Percentiles rank a stretch among this genome's conserved stretches.
Evolutionary conservation across 75 land plant genomes (phyloP).

Genomic region (Picea sitchensis): DNA sequence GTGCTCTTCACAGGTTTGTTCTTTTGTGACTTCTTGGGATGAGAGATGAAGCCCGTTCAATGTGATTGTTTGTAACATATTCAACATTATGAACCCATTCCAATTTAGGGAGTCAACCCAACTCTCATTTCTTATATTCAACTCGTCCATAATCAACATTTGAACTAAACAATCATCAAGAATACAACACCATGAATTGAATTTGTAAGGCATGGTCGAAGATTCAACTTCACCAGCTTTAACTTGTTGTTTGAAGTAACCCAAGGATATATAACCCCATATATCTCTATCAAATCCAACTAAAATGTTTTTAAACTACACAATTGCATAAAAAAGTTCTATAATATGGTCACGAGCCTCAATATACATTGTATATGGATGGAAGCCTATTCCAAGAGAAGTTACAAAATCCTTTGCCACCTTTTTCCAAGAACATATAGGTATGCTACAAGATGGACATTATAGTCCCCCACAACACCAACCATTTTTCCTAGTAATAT

Average conservation of each 20-base stretch:
- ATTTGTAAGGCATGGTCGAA: constrained; percentile 98
- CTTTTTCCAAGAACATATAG: constrained; percentile 75
- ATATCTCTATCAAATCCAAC: constrained; percentile 88
- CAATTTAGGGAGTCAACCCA: no score
- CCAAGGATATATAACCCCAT: constrained; percentile 91
- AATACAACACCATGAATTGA: constrained; percentile 45
- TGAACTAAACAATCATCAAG: no score
- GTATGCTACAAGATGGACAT: constrained; percentile 91
- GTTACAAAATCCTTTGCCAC: constrained; percentile 82
- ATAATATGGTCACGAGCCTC: constrained; percentile 96
- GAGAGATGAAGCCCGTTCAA: no score
- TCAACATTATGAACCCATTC: no score
- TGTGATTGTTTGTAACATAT: no score
- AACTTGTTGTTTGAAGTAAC: constrained; percentile 86
- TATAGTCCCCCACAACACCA: constrained; percentile 97
- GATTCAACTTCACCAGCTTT: constrained; percentile 95
- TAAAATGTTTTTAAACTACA: constrained; percentile 74
- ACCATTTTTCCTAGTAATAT: constrained; percentile 81
- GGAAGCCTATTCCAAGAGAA: constrained; percentile 81
- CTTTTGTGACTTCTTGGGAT: no score
- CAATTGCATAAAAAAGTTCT: constrained; percentile 61
- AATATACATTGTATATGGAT: constrained; percentile 91
- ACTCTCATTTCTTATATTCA: no score
- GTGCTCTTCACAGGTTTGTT: no score
- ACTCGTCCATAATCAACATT: no score